Base-by-base conservation (phyloP, 495 filamentous ascomycete genomes). In the Staphylotrichum longicolle region DNA sequence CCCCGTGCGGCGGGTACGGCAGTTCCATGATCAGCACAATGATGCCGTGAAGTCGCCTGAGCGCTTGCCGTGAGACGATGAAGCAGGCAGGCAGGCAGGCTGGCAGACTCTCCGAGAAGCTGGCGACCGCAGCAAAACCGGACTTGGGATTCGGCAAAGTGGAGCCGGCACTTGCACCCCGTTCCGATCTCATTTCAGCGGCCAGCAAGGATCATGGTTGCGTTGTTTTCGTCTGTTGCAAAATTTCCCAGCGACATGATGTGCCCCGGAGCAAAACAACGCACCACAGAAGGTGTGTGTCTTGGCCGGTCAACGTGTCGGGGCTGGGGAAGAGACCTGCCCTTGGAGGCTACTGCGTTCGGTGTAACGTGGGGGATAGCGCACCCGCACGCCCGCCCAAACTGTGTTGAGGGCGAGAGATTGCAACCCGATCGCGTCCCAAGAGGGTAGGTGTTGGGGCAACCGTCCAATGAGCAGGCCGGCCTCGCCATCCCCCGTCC, bases 151-250 rank as follows among this genome's bases (percentile, higher is more conserved):
- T 39, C 30, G 52, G 42, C 10, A 32, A 37, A 14, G 55, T 48
- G 55, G 55, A 40, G 33, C 45, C 55, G 42, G 55, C 55, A 48
- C 14, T 57, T 48, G 55, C 42, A 48, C 39, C 55, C 20, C 30
- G 1, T 34, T 9, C 4, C 34, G n/a, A 40, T 27, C 33, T 48
- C 55, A 57, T 57, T 57, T 57, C 42, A 15, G 30, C 11, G 4
- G 5, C 45, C 7, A 20, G 27, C 55, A 57, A 10, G 55, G 55
- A 48, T 57, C 44, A 57, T 48, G 55, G 53, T 14, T 39, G 42
- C 44, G 42, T 10, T 57, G 44, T 57, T 48, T 47, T 47, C 34
- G 14, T 39, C 10, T 20, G 42, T 57, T 5, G 37, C 9, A 5
- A 57, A 47, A 35, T 47, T 10, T 48, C n/a, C n/a, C 34, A 40